Percentiles rank a stretch among this genome's conserved stretches.
Evolutionary conservation across 2,329 filamentous ascomycete genomes (phyloP).

Genomic region (Leptographium lundbergii): DNA sequence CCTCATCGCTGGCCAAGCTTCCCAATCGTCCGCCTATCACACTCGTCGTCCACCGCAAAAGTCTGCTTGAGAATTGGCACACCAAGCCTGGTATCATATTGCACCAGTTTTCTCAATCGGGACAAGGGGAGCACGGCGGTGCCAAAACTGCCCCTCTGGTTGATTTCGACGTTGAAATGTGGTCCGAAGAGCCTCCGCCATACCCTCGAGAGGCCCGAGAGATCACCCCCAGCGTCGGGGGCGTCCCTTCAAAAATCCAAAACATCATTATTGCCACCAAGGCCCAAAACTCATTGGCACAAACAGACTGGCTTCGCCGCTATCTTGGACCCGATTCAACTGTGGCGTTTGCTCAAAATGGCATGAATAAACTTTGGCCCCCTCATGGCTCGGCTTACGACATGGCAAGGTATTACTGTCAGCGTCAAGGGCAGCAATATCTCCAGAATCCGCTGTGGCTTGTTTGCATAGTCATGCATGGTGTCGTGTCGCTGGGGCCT

Average conservation of each 20-base stretch:
- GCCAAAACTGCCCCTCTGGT: slow-evolving; percentile 15
- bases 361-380: slow-evolving; percentile 58
- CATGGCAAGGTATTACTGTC: slow-evolving; percentile 23
- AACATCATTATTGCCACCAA: slow-evolving; percentile 75
- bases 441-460: slow-evolving; percentile 52
- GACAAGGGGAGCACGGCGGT: slow-evolving; percentile 12
- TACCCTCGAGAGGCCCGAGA: slow-evolving; percentile 23
- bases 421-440: background rate
- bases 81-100: slow-evolving; percentile 29
- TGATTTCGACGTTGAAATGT: slow-evolving; percentile 40
- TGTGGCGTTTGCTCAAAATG: slow-evolving; percentile 78
- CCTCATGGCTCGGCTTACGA: slow-evolving; percentile 33
- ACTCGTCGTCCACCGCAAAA: slow-evolving; percentile 57
- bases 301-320: slow-evolving; percentile 42
- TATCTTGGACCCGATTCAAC: slow-evolving; percentile 55
- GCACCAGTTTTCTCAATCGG: slow-evolving; percentile 10
- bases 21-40: slow-evolving; percentile 58
- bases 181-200: slow-evolving; percentile 31
- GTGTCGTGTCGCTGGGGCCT: slow-evolving; percentile 34
- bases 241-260: slow-evolving; percentile 30
- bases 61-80: slow-evolving; percentile 36
- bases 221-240: slow-evolving; percentile 19
- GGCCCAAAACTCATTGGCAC: slow-evolving; percentile 51
- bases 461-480: slow-evolving; percentile 49
- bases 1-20: slow-evolving; percentile 53